Conservation (phyloP, 108 stramenopile species). For the Chaetoceros tenuissimus region DNA sequence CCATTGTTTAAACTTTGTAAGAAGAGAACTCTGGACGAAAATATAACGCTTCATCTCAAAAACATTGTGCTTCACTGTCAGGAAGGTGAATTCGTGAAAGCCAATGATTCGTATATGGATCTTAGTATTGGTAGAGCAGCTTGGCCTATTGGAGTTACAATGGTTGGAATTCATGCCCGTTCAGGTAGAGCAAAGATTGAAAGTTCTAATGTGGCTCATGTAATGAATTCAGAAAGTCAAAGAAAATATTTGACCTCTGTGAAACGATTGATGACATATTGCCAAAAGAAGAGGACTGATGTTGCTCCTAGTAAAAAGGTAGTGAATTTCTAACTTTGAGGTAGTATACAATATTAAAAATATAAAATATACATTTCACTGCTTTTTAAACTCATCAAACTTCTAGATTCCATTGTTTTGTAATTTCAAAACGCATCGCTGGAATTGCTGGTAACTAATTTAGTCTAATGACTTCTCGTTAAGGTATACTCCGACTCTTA, state of each 20-base stretch:
- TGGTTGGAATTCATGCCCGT: constrained; percentile 98
- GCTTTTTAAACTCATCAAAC: too few relatives aligned
- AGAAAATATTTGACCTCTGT: constrained; percentile 96
- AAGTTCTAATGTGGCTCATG: constrained; percentile 90
- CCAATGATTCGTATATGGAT: constrained; percentile 90
- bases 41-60: constrained; percentile 48
- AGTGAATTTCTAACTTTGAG: constrained; percentile 21
- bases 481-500: too few relatives aligned
- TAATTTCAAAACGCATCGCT: too few relatives aligned
- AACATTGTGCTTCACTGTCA: constrained; percentile 82
- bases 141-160: constrained; percentile 99
- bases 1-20: constrained; percentile 82
- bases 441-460: too few relatives aligned
- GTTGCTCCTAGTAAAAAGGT: constrained; percentile 86
- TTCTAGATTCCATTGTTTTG: too few relatives aligned
- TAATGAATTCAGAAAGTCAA: constrained; percentile 89
- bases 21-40: constrained; percentile 41
- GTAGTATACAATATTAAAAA: too few relatives aligned
- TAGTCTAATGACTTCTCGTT: too few relatives aligned
- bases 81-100: constrained; percentile 90
- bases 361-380: too few relatives aligned
- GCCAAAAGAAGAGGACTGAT: constrained; percentile 76
- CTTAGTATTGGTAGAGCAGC: constrained; percentile 94
- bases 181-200: constrained; percentile 91
- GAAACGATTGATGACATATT: constrained; percentile 93